Conservation (phyloP, 2,329 filamentous ascomycete species). For the Aciculosporium take region DNA sequence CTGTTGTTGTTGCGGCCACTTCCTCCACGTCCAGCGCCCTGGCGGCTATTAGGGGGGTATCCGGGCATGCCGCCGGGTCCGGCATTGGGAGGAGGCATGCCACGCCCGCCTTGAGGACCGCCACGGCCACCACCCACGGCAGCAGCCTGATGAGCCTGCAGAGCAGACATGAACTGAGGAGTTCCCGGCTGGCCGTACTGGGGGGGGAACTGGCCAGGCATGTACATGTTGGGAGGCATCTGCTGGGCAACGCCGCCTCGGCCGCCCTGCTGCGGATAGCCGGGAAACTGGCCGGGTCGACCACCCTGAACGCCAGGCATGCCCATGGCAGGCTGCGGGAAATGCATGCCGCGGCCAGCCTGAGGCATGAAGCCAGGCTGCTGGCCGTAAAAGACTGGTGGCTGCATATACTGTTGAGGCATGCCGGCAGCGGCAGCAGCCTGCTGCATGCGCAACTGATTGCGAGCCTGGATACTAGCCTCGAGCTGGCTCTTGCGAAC, state of each 20-base stretch:
- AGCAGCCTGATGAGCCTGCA: constrained; percentile 56
- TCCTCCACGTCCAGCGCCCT: constrained; percentile 33
- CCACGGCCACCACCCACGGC: constrained; percentile 47
- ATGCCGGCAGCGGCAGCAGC: constrained; percentile 81
- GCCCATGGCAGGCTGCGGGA: constrained; percentile 48
- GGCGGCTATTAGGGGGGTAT: constrained; percentile 41
- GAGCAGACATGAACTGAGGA: constrained; percentile 67
- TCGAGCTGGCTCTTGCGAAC: constrained; percentile 98
- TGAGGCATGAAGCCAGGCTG: constrained; percentile 56
- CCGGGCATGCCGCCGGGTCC: constrained; percentile 35
- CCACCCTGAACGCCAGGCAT: constrained; percentile 63
- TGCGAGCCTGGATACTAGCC: constrained; percentile 96
- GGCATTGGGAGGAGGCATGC: constrained; percentile 57
- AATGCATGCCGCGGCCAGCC: constrained; percentile 51
- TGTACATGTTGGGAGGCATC: constrained; percentile 75
- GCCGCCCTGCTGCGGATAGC: constrained; percentile 74
- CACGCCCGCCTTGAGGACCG: constrained; percentile 53
- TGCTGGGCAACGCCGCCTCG: constrained; percentile 79
- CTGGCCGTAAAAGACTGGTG: constrained; percentile 83
- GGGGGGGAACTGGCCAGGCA: constrained; percentile 68
- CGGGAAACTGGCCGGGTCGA: constrained; percentile 75
- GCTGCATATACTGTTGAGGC: constrained; percentile 76
- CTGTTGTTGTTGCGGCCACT: constrained; percentile 14
- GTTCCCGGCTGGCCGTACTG: constrained; percentile 68
- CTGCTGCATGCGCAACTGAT: constrained; percentile 97